These are phyloP conservation scores for Geum urbanum DNA, from an alignment of 306 rosid genomes.

Conservation along the genomic window DNA sequence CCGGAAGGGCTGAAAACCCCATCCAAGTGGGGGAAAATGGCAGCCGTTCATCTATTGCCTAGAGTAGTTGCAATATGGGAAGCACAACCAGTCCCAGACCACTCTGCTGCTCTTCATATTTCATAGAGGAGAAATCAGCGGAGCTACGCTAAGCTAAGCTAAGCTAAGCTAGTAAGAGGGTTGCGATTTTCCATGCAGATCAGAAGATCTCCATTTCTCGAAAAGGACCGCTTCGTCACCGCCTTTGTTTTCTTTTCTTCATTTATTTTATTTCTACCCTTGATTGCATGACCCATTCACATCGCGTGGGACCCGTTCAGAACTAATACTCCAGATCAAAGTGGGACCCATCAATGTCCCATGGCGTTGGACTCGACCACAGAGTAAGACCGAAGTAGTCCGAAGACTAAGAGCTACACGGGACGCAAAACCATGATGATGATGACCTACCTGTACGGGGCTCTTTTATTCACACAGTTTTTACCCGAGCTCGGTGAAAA, in stretches of 20 bases:
- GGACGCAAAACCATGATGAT: neutral
- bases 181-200: slow-evolving; percentile 8
- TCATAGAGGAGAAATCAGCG: neutral
- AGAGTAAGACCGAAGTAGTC: neutral
- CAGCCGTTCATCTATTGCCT: neutral
- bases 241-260: neutral
- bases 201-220: slow-evolving; percentile 11
- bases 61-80: neutral
- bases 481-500: no score
- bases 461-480: no score
- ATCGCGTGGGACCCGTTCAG: neutral
- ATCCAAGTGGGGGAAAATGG: no score
- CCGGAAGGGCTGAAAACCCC: no score
- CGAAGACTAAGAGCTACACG: neutral
- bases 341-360: neutral
- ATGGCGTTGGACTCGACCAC: neutral
- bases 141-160: no score
- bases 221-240: neutral
- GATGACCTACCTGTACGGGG: no score
- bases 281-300: slow-evolving; percentile 4
- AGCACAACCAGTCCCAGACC: neutral
- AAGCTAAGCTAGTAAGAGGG: neutral
- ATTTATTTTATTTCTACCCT: neutral
- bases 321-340: neutral
- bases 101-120: neutral